These are phyloP conservation scores for Ramaria sp. DNA, from an alignment of 768 basidiomycete genomes.

Conservation along the genomic window DNA sequence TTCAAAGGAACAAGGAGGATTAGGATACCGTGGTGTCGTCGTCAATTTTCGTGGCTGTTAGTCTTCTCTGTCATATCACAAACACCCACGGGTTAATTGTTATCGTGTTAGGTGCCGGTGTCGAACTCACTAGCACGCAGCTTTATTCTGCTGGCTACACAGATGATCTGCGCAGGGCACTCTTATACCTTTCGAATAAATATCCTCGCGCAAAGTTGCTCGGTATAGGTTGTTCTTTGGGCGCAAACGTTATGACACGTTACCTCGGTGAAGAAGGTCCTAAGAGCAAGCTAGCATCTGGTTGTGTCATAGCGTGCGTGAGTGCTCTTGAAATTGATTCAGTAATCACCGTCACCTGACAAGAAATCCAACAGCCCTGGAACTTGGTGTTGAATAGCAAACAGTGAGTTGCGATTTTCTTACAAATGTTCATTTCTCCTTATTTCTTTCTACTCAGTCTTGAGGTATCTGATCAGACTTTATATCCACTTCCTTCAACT, in stretches of 20 bases:
- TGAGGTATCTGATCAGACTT: constrained; percentile 23
- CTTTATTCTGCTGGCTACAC: constrained; percentile 86
- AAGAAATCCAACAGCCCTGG: constrained; percentile 34
- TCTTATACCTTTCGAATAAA: constrained; percentile 58
- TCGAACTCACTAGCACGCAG: constrained; percentile 71
- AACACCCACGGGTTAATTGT: neutral
- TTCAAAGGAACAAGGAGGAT: constrained; percentile 65
- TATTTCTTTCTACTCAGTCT: neutral
- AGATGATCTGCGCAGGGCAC: constrained; percentile 74
- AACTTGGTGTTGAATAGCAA: constrained; percentile 27
- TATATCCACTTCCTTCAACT: neutral
- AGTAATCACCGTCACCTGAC: constrained; percentile 9
- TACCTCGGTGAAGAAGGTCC: constrained; percentile 81
- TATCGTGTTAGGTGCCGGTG: constrained; percentile 55
- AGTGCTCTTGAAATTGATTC: constrained; percentile 21
- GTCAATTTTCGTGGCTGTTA: constrained; percentile 89
- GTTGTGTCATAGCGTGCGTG: constrained; percentile 67
- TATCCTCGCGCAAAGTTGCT: constrained; percentile 77
- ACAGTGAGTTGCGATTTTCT: constrained; percentile 19
- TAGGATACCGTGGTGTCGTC: constrained; percentile 84
- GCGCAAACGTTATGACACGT: constrained; percentile 81
- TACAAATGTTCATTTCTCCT: neutral
- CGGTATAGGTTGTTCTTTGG: constrained; percentile 88
- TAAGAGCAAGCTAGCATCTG: constrained; percentile 47
- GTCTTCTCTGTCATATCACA: constrained; percentile 19